Evolutionary conservation across 805 yeast species (phyloP).

Genomic region (Metschnikowia gelsemii): DNA sequence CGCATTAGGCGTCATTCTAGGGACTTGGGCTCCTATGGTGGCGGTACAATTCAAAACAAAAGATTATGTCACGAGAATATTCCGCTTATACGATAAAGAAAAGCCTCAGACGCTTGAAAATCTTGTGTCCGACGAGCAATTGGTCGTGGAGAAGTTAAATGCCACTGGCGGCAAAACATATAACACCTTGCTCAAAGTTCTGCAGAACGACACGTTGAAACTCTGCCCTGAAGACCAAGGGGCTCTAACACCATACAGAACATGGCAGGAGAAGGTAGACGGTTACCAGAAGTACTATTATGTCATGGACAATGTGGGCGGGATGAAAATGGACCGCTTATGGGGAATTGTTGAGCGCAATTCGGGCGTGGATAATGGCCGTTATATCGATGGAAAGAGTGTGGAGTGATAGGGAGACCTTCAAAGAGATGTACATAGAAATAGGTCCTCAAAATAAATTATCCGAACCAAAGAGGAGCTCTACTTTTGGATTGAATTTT

Average conservation of each 20-base stretch:
- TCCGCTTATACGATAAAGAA: conserved; percentile 62
- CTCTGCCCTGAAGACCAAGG: conserved; percentile 25
- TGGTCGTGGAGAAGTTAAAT: conserved; percentile 66
- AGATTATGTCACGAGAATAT: conserved; percentile 71
- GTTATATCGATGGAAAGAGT: conserved; percentile 32
- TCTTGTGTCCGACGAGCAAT: conserved; percentile 58
- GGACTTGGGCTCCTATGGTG: conserved; percentile 58
- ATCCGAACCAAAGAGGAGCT: no score
- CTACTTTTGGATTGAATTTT: no score
- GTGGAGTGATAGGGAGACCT: no score
- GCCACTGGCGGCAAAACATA: conserved; percentile 64
- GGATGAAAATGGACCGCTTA: conserved; percentile 76
- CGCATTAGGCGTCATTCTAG: conserved; percentile 43
- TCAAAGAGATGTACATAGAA: no score
- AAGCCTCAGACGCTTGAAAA: conserved; percentile 65
- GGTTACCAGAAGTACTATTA: conserved; percentile 45
- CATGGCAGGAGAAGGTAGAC: conserved; percentile 40
- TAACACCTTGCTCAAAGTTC: conserved; percentile 57
- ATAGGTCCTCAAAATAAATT: no score
- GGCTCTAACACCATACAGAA: conserved; percentile 27
- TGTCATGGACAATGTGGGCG: conserved; percentile 74
- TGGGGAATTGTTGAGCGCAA: conserved; percentile 80
- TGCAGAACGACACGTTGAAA: conserved; percentile 35
- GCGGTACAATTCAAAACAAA: conserved; percentile 50
- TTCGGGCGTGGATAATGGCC: conserved; percentile 66